Evolutionary conservation across 495 filamentous ascomycete genomes (phyloP).

Genomic region (Parachaetomium inaequale): DNA sequence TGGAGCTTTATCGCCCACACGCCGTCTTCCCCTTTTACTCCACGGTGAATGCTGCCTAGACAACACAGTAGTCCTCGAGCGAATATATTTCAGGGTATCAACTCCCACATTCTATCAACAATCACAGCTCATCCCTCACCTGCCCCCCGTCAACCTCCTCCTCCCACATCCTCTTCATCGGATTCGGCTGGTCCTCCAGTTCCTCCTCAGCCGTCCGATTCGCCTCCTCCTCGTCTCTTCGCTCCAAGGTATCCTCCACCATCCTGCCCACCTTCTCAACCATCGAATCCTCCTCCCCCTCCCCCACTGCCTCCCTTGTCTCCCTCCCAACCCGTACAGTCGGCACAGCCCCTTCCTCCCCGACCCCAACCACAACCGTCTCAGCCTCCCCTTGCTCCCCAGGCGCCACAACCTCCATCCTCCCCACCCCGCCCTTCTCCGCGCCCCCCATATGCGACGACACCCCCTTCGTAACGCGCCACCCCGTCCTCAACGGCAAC

Average conservation of each 20-base stretch:
- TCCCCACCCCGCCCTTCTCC: slow-evolving; percentile 25
- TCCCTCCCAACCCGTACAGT: slow-evolving; percentile 36
- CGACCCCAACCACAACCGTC: slow-evolving; percentile 37
- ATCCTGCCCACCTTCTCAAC: slow-evolving; percentile 50
- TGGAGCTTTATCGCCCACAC: neutral
- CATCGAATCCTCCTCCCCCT: slow-evolving; percentile 34
- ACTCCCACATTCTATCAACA: neutral
- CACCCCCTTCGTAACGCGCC: slow-evolving; percentile 20
- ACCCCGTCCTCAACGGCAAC: slow-evolving; percentile 58
- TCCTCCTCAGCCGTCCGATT: slow-evolving; percentile 19
- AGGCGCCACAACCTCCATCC: slow-evolving; percentile 29
- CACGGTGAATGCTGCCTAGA: neutral
- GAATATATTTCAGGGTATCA: slow-evolving; percentile 5
- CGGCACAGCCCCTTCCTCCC: slow-evolving; percentile 48
- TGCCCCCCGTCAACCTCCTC: slow-evolving; percentile 29
- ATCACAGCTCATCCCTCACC: slow-evolving; percentile 42
- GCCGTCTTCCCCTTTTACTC: neutral
- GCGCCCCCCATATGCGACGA: slow-evolving; percentile 34
- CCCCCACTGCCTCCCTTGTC: slow-evolving; percentile 9
- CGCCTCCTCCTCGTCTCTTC: slow-evolving; percentile 17
- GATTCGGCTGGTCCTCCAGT: slow-evolving; percentile 44
- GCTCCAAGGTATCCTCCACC: slow-evolving; percentile 40
- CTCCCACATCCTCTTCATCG: slow-evolving; percentile 84
- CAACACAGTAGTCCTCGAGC: neutral
- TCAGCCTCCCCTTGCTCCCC: slow-evolving; percentile 18